Evolutionary conservation across 2,329 filamentous ascomycete genomes (phyloP).

Genomic region (Pestalotiopsis sp.): DNA sequence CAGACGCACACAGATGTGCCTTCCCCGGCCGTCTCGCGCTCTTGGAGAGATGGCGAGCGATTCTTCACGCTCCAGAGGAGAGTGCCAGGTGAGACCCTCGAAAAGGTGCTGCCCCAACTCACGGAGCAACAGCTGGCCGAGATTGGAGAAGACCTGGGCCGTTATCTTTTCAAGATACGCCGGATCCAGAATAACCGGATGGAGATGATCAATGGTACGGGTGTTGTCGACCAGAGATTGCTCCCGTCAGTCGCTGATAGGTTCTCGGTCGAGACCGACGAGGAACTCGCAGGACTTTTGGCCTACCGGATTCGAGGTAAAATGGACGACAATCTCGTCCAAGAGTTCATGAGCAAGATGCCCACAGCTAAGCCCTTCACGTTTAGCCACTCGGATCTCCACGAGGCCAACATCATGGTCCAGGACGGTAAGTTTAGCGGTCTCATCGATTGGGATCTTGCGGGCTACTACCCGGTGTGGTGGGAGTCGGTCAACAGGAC

Average conservation of each 20-base stretch:
- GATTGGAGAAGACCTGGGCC: neutral
- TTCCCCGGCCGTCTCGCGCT: neutral
- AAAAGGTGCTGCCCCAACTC: slow-evolving; percentile 4
- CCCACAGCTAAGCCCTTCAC: slow-evolving; percentile 17
- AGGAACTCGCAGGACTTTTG: neutral
- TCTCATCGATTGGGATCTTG: slow-evolving; percentile 17
- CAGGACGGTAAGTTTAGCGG: slow-evolving; percentile 20
- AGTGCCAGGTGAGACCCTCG: slow-evolving; percentile 15
- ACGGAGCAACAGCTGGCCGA: slow-evolving; percentile 8
- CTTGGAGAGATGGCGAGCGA: slow-evolving; percentile 15
- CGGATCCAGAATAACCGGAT: slow-evolving; percentile 2
- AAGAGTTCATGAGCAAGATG: slow-evolving; percentile 20
- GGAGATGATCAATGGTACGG: slow-evolving; percentile 14
- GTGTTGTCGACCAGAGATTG: slow-evolving; percentile 16
- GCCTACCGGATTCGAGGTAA: neutral
- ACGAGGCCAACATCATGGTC: slow-evolving; percentile 20
- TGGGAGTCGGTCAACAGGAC: slow-evolving; percentile 20
- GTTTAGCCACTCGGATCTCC: slow-evolving; percentile 18
- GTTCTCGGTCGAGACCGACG: neutral
- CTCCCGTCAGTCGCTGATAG: slow-evolving; percentile 11
- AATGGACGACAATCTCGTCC: neutral
- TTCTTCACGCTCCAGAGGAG: slow-evolving; percentile 16
- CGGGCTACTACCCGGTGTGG: slow-evolving; percentile 19
- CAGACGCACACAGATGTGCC: neutral
- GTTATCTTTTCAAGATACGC: slow-evolving; percentile 10